Percentiles rank a stretch among this genome's conserved stretches.
These are phyloP conservation scores for Tulasnella sp. DNA, from an alignment of 768 basidiomycete species.

Conservation along the genomic window DNA sequence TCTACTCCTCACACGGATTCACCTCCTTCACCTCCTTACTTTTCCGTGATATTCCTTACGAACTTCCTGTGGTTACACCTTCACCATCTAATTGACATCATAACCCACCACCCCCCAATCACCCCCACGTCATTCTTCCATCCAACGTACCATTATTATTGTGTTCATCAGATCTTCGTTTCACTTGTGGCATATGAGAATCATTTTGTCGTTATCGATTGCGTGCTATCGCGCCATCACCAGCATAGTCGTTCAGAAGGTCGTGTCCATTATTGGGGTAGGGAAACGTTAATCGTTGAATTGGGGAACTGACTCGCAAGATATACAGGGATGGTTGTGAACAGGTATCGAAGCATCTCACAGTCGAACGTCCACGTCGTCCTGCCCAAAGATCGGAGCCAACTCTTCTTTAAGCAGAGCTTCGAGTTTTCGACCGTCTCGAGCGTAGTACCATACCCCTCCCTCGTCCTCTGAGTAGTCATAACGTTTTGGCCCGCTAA, in stretches of 20 bases:
- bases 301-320: too few relatives aligned
- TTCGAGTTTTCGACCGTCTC: slow-evolving; percentile 53
- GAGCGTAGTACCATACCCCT: slow-evolving; percentile 64
- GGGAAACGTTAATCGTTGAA: background rate
- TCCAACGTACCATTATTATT: too few relatives aligned
- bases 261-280: background rate
- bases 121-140: too few relatives aligned
- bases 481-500: slow-evolving; percentile 85
- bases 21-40: background rate
- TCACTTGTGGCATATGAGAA: background rate
- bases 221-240: too few relatives aligned
- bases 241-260: background rate
- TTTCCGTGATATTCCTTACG: background rate
- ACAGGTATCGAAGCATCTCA: background rate
- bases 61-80: background rate
- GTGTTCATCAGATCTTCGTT: too few relatives aligned
- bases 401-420: slow-evolving; percentile 63
- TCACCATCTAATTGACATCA: background rate
- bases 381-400: slow-evolving; percentile 30
- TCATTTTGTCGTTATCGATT: background rate
- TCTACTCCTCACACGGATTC: background rate
- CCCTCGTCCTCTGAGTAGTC: slow-evolving; percentile 44
- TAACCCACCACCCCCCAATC: too few relatives aligned
- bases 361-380: slow-evolving; percentile 23
- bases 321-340: too few relatives aligned